Evolutionary conservation across 306 rosid genomes (phyloP), one percentile per base, ranked within the genome.

Genomic region (Lathyrus sativus): DNA sequence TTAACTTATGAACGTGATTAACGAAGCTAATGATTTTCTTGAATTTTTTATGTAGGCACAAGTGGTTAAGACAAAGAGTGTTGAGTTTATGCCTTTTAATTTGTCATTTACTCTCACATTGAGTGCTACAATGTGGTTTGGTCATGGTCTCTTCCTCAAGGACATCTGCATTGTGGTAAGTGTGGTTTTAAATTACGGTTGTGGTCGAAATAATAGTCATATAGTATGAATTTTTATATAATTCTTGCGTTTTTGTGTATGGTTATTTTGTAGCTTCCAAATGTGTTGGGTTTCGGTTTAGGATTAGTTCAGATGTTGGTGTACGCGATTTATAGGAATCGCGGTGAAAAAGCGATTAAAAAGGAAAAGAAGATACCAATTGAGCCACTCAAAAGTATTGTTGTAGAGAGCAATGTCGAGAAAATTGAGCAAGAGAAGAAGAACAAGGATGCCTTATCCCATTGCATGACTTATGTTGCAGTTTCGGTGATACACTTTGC

Each of bases 91-190:
- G 96, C 92, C 97, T 14, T 88, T 90, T 76, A 62, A 65, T 12
- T 51, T 95, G 14, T 90, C 97, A 5, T 85, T 95, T 43, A 88
- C 85, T 56, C 92, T 88, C 11, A 88, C 99, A 29, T 45, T 95
- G 75, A 95, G 99, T 64, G 96, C 97, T 12, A 15, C 82, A 3
- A 80, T 81, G 85, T 95, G 97, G 99, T 90, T 95, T 46, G 85
- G 84, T 7, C 88, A 90, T 45, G 99, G 97, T 19, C 74, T 87
- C 39, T 71, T 85, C 49, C 85, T 86, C 29, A 80, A 82, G 78
- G 96, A 89, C 79, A 86, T 88, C 26, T 88, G 93, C 80, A 62
- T 92, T 51, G 96, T 91, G 24, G 92, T 92, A 74, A 85, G 89
- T 1, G 2, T 24, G 77, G 56, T 12, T 33, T 33, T 6, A 6